Evolutionary conservation across 2,329 filamentous ascomycete species (phyloP).

Genomic region (Cordyceps pruinosa): DNA sequence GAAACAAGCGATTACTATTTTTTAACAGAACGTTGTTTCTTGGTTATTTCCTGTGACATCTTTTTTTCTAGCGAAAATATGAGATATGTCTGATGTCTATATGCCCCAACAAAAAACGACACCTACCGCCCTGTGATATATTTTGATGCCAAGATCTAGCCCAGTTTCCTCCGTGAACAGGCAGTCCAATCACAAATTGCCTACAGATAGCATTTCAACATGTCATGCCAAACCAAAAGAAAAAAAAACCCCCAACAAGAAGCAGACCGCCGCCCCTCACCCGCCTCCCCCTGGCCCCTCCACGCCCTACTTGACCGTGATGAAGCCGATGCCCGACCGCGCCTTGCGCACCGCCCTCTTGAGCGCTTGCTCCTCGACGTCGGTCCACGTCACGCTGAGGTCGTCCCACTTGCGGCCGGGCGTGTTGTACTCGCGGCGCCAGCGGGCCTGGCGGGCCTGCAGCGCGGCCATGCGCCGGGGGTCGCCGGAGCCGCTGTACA

Average conservation of each 20-base stretch:
- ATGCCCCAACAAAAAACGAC: too few species aligned
- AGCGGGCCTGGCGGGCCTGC: conserved; percentile 53
- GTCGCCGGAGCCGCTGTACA: conserved; percentile 61
- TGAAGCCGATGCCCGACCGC: conserved; percentile 56
- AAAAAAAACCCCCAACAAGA: too few species aligned
- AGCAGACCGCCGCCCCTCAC: too few species aligned
- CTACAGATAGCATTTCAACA: too few species aligned
- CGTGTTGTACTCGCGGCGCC: conserved; percentile 57
- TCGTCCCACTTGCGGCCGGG: conserved; percentile 60
- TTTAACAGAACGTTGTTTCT: too few species aligned
- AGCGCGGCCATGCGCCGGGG: conserved; percentile 59
- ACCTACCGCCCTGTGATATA: too few species aligned
- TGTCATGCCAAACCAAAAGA: too few species aligned
- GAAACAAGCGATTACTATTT: neutral
- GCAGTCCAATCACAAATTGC: too few species aligned
- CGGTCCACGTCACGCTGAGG: conserved; percentile 61
- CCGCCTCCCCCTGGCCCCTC: too few species aligned
- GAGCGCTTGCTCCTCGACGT: conserved; percentile 57
- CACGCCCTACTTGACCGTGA: conserved; percentile 60
- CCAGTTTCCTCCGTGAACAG: too few species aligned
- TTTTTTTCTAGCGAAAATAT: neutral
- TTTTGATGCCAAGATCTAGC: too few species aligned
- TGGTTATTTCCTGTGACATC: too few species aligned
- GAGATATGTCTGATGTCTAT: neutral
- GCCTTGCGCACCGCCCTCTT: conserved; percentile 50